phyloP scores from a whole-genome alignment of 2,329 filamentous ascomycete genomes.

The Hirsutella thompsonii region DNA sequence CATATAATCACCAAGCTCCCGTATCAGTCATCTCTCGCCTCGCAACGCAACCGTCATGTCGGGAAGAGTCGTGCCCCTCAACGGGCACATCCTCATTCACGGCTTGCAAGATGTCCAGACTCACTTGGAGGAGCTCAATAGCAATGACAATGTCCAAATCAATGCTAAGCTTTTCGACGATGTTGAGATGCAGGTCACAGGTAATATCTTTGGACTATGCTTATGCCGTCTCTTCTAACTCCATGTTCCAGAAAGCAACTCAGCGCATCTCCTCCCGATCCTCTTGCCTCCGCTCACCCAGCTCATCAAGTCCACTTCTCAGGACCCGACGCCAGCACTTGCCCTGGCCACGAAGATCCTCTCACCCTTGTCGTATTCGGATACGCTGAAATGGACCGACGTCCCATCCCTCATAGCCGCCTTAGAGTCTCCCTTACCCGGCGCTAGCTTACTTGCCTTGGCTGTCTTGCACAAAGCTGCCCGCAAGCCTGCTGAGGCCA shows the following conservation, averaged over 20 bases:
- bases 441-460: constrained; percentile 45
- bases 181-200: constrained; percentile 44
- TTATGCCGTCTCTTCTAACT: constrained; percentile 2
- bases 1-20: background rate
- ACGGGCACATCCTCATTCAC: constrained; percentile 29
- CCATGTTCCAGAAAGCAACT: constrained; percentile 32
- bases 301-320: constrained; percentile 36
- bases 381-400: constrained; percentile 37
- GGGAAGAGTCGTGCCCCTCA: constrained; percentile 20
- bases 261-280: constrained; percentile 34
- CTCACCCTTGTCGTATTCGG: constrained; percentile 35
- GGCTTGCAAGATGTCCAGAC: constrained; percentile 39
- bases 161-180: constrained; percentile 42
- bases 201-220: too few relatives aligned
- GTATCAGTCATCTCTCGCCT: background rate
- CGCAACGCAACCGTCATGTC: constrained; percentile 10
- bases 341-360: constrained; percentile 44
- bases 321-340: constrained; percentile 37
- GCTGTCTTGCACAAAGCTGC: constrained; percentile 43
- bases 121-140: constrained; percentile 38
- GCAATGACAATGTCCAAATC: constrained; percentile 27
- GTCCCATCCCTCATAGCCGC: constrained; percentile 37
- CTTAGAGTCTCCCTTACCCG: constrained; percentile 38
- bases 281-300: constrained; percentile 40
- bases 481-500: constrained; percentile 32